A percentile compares a stretch with the other conserved stretches of the same genome.
These are phyloP conservation scores for Pichia sp. DNA, from an alignment of 1,139 yeast species.

Conservation along the genomic window DNA sequence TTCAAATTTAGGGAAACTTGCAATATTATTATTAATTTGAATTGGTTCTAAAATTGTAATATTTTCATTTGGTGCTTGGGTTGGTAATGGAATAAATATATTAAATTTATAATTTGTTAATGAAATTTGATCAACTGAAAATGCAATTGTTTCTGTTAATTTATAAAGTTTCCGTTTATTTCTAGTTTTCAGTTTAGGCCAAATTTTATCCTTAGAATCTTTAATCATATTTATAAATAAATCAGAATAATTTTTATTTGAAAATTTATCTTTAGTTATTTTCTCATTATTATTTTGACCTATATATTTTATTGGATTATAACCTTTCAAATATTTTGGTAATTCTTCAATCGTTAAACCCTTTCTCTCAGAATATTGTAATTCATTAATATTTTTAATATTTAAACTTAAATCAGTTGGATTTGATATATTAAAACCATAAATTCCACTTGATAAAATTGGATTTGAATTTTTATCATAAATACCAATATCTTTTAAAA, in stretches of 20 bases:
- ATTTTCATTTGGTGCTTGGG: conserved; percentile 15
- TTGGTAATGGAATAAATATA: conserved; percentile 24
- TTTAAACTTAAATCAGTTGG: conserved; percentile 3
- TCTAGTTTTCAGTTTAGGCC: conserved; percentile 1
- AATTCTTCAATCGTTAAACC: background rate
- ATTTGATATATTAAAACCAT: conserved; percentile 12
- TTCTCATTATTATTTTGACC: background rate
- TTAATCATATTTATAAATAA: conserved; percentile 5
- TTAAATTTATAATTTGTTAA: conserved; percentile 17
- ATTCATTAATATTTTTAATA: conserved; percentile 4
- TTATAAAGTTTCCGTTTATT: conserved; percentile 11
- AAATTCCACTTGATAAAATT: conserved; percentile 23
- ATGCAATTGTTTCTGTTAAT: conserved; percentile 20
- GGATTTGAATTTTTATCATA: conserved; percentile 16
- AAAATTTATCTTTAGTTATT: background rate
- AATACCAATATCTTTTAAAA: conserved; percentile 16
- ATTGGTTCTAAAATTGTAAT: conserved; percentile 14
- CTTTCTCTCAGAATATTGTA: conserved; percentile 9
- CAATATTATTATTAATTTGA: conserved; percentile 7
- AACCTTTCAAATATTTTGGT: conserved; percentile 7
- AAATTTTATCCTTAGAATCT: conserved; percentile 2
- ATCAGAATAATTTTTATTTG: conserved; percentile 5
- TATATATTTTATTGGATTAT: conserved; percentile 5
- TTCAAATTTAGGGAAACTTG: conserved; percentile 8
- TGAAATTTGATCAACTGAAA: conserved; percentile 19